Evolutionary conservation across 2,329 filamentous ascomycete species (phyloP).

Genomic region (Cladobotryum protrusum): DNA sequence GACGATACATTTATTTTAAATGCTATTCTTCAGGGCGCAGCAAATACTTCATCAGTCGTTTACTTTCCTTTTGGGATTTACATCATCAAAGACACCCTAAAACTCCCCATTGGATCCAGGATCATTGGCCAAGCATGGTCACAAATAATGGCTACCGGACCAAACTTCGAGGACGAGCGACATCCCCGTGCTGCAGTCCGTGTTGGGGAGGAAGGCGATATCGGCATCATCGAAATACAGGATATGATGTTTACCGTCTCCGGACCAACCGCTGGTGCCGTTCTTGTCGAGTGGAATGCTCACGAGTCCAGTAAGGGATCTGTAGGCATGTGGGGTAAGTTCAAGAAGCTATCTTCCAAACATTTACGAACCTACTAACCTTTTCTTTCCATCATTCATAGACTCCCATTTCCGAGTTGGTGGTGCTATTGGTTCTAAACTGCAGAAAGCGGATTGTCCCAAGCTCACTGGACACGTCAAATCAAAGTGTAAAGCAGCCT

Average conservation of each 20-base stretch:
- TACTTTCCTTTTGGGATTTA: background rate
- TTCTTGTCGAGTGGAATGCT: conserved; percentile 62
- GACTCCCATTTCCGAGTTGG: conserved; percentile 70
- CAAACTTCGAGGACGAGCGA: background rate
- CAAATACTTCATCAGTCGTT: background rate
- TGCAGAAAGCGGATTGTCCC: conserved; percentile 56
- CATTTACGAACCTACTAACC: conserved; percentile 1
- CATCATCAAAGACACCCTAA: background rate
- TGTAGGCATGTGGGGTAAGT: conserved; percentile 24
- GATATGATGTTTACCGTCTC: conserved; percentile 62
- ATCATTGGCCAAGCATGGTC: conserved; percentile 2
- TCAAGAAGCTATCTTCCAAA: no score
- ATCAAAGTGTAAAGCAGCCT: conserved; percentile 52
- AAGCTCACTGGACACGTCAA: conserved; percentile 38
- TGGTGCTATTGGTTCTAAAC: conserved; percentile 59
- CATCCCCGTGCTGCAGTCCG: conserved; percentile 40
- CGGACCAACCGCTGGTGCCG: conserved; percentile 59
- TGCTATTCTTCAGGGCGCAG: background rate
- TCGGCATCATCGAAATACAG: conserved; percentile 61
- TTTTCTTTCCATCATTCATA: conserved; percentile 24
- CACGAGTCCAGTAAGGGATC: conserved; percentile 27
- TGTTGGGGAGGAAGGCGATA: conserved; percentile 54
- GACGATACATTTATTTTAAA: background rate
- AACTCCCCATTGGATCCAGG: background rate
- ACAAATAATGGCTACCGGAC: background rate